Evolutionary conservation across 768 basidiomycete genomes (phyloP), one percentile per base, ranked within the genome.

Genomic region (Amanita pseudoporphyria): DNA sequence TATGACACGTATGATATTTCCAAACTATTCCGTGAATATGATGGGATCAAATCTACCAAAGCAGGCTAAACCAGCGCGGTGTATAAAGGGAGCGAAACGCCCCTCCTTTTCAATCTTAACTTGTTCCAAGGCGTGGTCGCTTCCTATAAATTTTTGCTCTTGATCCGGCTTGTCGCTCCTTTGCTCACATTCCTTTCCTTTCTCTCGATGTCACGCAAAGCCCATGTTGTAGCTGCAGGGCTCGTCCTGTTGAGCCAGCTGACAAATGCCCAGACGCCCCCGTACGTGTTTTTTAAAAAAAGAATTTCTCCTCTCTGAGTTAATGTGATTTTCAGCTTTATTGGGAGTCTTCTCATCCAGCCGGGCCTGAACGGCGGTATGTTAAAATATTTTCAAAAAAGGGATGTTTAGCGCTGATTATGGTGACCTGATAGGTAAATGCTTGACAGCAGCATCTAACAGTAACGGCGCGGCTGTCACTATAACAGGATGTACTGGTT

Each of bases 371-470:
- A 69, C 49, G 64, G 58, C 32, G 70, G 73, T 73, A 55, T 44
- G 65, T 56, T 32, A 5, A 9, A 24, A 22, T 9, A 9, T 28
- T 40, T 14, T 21, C 24, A 32, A 6, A 49, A n/a, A n/a, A n/a
- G 9, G n/a, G 38, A 18, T 13, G 24, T 14, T n/a, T n/a, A 32
- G 10, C 44, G 24, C 35, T 18, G 26, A 18, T 49, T 13, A 7
- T 33, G 13, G 12, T 3, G 3, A 22, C 43, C 26, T 28, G 32
- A 18, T 50, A 77, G 77, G 62, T 9, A 72, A 75, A 62, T 79
- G 77, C 56, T 53, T 79, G 47, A 77, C 75, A 14, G 76, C 76
- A 3, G 64, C 71, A 1, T 71, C 72, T 9, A 73, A 78, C 60
- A 56, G 61, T 7, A 67, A 78, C 55, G 76, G 74, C 32, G 74